Conservation (phyloP, 1,284 basidiomycete species). For the Cryptococcus hybrid region DNA sequence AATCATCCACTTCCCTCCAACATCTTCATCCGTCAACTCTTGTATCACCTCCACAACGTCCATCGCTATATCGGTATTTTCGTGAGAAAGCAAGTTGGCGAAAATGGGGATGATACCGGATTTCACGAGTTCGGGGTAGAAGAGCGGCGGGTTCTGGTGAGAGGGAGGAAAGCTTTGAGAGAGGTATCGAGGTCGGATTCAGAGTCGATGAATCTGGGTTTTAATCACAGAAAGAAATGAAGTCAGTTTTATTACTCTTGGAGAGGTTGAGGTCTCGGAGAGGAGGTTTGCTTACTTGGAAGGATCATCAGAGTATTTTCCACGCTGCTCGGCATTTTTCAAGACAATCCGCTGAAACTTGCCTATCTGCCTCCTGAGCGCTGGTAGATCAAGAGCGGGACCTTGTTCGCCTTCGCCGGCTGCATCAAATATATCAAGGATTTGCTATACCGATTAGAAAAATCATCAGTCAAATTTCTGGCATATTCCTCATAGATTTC, state of each 20-base stretch:
- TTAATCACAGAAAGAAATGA: too few species aligned
- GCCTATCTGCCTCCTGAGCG: slow-evolving; percentile 70
- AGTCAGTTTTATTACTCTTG: background rate
- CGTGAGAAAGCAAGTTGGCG: slow-evolving; percentile 82
- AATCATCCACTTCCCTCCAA: slow-evolving; percentile 72
- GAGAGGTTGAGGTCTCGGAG: background rate
- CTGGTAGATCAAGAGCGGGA: slow-evolving; percentile 51
- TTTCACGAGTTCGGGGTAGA: slow-evolving; percentile 86
- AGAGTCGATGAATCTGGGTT: slow-evolving; percentile 91
- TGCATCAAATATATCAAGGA: slow-evolving; percentile 71
- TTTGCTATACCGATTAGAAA: slow-evolving; percentile 35
- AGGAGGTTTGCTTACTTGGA: slow-evolving; percentile 64
- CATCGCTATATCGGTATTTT: slow-evolving; percentile 90
- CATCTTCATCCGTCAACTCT: slow-evolving; percentile 95
- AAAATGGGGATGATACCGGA: slow-evolving; percentile 66
- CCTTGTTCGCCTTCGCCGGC: slow-evolving; percentile 59
- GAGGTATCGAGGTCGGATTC: slow-evolving; percentile 89
- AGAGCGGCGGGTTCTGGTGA: slow-evolving; percentile 83
- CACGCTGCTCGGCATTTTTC: slow-evolving; percentile 93
- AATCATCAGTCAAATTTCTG: background rate
- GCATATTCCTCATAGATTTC: too few species aligned
- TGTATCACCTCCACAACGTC: slow-evolving; percentile 87
- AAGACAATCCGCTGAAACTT: slow-evolving; percentile 83
- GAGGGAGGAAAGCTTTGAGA: slow-evolving; percentile 77
- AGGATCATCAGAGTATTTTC: slow-evolving; percentile 85